A percentile compares a stretch with the other conserved stretches of the same genome.
These are phyloP conservation scores for Triticum monococcum DNA, from an alignment of 176 grass and related monocot genomes.

Conservation along the genomic window DNA sequence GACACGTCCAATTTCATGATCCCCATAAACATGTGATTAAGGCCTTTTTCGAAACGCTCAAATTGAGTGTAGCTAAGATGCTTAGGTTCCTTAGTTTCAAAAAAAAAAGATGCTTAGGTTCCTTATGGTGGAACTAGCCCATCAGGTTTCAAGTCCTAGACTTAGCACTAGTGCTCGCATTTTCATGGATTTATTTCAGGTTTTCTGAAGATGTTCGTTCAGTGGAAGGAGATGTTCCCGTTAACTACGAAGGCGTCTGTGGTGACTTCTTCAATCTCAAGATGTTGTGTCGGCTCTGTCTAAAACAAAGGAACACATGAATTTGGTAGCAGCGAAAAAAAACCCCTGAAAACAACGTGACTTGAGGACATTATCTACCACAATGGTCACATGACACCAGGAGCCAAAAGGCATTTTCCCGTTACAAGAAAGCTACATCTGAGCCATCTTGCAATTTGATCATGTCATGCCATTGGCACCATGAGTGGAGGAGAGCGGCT, in stretches of 20 bases:
- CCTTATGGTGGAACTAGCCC: no score
- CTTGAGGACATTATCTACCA: background rate
- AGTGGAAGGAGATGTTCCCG: no score
- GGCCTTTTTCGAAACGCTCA: background rate
- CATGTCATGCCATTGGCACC: background rate
- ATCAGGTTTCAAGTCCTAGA: no score
- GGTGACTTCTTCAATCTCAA: no score
- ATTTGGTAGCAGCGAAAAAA: background rate
- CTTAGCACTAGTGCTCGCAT: no score
- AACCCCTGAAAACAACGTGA: background rate
- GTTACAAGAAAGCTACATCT: background rate
- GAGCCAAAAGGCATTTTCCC: conserved; percentile 7
- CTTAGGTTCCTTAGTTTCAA: no score
- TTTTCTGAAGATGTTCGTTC: no score
- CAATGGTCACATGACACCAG: background rate
- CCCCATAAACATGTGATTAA: background rate
- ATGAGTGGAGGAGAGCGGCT: background rate
- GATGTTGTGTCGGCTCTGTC: no score
- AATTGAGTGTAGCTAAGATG: background rate
- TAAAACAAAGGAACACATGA: no score
- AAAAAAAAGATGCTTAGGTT: no score
- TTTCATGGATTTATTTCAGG: no score
- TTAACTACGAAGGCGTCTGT: no score
- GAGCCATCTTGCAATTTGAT: background rate
- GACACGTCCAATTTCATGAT: background rate